These are phyloP conservation scores for Stylosanthes scabra DNA, from an alignment of 331 rosid genomes.

Conservation along the genomic window DNA sequence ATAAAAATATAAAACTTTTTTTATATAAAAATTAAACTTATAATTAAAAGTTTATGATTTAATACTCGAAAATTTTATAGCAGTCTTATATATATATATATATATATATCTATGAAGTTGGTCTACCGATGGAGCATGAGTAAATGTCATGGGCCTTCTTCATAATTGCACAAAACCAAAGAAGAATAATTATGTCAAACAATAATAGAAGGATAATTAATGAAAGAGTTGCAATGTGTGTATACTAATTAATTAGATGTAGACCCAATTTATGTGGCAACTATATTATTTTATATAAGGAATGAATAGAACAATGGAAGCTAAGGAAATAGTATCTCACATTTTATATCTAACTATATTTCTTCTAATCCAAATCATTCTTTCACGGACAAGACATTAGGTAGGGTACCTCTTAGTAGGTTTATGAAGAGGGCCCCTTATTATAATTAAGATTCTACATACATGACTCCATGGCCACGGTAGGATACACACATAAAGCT, in stretches of 20 bases:
- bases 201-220: neutral
- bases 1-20: no score
- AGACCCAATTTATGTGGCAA: no score
- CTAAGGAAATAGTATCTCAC: no score
- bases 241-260: no score
- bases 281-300: no score
- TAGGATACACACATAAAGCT: neutral
- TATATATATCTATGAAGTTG: neutral
- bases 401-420: conserved; percentile 6
- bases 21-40: no score
- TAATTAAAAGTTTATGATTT: no score
- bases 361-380: neutral
- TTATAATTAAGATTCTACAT: conserved; percentile 3
- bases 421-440: conserved; percentile 2
- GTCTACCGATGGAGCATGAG: neutral
- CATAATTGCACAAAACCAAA: neutral
- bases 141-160: neutral
- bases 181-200: neutral
- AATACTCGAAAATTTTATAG: no score
- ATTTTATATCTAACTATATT: no score
- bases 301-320: no score
- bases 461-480: neutral
- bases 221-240: no score
- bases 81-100: neutral
- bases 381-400: conserved; percentile 16